Conservation (phyloP, 305 asterid species). For the Vinca major region DNA sequence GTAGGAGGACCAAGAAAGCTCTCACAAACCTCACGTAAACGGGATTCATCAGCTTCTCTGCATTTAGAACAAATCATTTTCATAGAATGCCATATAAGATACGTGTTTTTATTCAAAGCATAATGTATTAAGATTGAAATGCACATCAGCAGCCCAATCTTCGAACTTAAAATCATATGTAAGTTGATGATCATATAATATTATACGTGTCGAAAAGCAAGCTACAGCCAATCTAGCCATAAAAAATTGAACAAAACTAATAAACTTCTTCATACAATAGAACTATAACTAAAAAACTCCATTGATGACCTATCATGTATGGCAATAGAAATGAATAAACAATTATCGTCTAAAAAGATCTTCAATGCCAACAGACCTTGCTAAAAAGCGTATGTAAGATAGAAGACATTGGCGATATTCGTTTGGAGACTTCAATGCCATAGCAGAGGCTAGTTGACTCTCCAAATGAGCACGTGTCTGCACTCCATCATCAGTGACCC, state of each 20-base stretch:
- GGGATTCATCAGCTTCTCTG: slow-evolving; percentile 90
- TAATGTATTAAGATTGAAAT: neutral
- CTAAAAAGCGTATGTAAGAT: slow-evolving; percentile 69
- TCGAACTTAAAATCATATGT: neutral
- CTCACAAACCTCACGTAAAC: slow-evolving; percentile 91
- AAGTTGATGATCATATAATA: neutral
- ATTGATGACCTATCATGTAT: neutral
- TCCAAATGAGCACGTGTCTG: slow-evolving; percentile 97
- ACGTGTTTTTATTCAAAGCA: neutral
- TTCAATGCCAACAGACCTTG: slow-evolving; percentile 49
- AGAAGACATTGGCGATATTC: slow-evolving; percentile 91
- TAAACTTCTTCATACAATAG: neutral
- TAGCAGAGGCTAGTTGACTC: slow-evolving; percentile 80
- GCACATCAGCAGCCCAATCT: neutral
- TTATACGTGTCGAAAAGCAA: neutral
- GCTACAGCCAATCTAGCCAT: neutral
- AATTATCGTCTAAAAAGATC: neutral
- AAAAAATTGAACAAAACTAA: neutral
- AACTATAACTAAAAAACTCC: neutral
- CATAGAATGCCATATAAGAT: neutral
- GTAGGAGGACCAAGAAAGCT: slow-evolving; percentile 95
- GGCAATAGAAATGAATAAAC: neutral
- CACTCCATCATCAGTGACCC: slow-evolving; percentile 83
- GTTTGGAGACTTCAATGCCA: slow-evolving; percentile 69
- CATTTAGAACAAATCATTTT: slow-evolving; percentile 11